Conservation (phyloP, 768 basidiomycete genomes). For the Suillus subalutaceus region DNA sequence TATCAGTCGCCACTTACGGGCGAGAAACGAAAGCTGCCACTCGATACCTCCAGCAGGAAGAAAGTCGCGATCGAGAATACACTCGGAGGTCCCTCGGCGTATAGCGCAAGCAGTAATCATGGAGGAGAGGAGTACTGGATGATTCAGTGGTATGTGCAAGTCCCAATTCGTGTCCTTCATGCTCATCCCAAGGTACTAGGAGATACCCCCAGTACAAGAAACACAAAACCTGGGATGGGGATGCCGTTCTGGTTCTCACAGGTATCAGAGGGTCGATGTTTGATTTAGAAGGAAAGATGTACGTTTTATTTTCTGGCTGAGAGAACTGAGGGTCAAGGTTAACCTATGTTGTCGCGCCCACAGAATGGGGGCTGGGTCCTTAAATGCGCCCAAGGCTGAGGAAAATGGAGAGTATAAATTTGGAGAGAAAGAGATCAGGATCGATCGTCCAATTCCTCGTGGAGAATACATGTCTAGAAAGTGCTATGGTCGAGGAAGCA, state of each 20-base stretch:
- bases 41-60: conserved; percentile 30
- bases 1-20: conserved; percentile 22
- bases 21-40: conserved; percentile 33
- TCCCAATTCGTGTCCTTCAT: not conserved
- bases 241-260: conserved; percentile 62
- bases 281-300: conserved; percentile 70
- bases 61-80: conserved; percentile 29
- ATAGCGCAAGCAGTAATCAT: conserved; percentile 17
- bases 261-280: conserved; percentile 52
- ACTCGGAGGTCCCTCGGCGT: conserved; percentile 10
- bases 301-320: conserved; percentile 26
- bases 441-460: conserved; percentile 59
- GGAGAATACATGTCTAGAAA: conserved; percentile 64
- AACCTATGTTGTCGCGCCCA: not conserved
- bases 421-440: conserved; percentile 63
- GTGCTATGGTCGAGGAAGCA: conserved; percentile 54
- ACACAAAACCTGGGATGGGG: conserved; percentile 91
- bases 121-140: conserved; percentile 61
- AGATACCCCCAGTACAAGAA: conserved; percentile 74
- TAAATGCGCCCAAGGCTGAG: conserved; percentile 39
- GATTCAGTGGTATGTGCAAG: conserved; percentile 65
- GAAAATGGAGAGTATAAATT: conserved; percentile 43
- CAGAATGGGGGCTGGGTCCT: conserved; percentile 57
- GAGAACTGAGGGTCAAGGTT: not conserved
- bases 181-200: conserved; percentile 40